Evolutionary conservation across 2,329 filamentous ascomycete genomes (phyloP), one percentile per base, ranked within the genome.

Genomic region (Grosmannia clavigera): DNA sequence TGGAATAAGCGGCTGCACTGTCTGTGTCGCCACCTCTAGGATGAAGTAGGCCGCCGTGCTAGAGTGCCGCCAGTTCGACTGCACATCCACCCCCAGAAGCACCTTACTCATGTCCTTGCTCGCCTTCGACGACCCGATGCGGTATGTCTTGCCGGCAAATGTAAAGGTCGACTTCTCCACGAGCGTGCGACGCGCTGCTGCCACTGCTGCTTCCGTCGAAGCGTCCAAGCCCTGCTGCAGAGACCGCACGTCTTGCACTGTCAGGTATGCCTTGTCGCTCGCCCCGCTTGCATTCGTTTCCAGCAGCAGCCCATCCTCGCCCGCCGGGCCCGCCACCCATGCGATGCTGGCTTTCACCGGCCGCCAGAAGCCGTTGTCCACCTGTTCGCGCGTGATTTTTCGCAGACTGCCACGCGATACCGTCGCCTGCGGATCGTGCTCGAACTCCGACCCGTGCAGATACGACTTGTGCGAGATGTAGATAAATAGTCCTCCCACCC

Each of bases 61-160:
- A 0, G 92, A 97, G 72, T 97, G 88, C 65, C 94, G 85, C 87
- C 91, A 99, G 67, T 94, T 91, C 67, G 82, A 83, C 71, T 88
- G 74, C 27, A 76, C 70, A 58, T 90, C 77, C 10, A 90, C 90
- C 57, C 85, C 80, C n/a, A 96, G 75, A 58, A 99, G 79, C 3
- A 99, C 90, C 70, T 89, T 92, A 67, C 85, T 90, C 71, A 96
- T 78, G 70, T 97, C 83, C 33, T 85, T 83, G 69, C 90, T 96
- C 2, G 94, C 90, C 77, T 82, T 86, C 3, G 84, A 81, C 65
- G 81, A 78, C 16, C 72, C 72, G 0, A 88, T 85, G n/a, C 68
- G 70, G 65, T 90, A 75, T 19, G 71, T 72, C 57, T 77, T 71
- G 12, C 77, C 81, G 10, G 78, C 78, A 60, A 85, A 85, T 22